Percentiles rank a stretch among this genome's conserved stretches.
Conservation (phyloP, 75 land plant genomes). For the Picea glauca region DNA sequence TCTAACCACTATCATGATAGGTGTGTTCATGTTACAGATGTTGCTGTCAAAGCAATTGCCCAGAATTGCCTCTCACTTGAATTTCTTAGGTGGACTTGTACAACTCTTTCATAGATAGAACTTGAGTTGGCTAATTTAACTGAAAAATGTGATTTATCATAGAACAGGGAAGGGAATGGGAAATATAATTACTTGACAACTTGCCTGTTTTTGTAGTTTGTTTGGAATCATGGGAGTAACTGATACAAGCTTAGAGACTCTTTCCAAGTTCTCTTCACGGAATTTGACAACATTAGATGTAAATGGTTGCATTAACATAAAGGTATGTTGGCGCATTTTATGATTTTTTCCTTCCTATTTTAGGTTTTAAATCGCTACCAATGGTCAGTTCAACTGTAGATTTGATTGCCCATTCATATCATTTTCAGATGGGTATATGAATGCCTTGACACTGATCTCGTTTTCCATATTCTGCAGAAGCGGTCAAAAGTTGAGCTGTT, state of each 20-base stretch:
- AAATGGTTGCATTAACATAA: conserved; percentile 86
- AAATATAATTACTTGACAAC: background rate
- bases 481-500: conserved; percentile 66
- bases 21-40: conserved; percentile 83
- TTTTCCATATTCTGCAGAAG: conserved; percentile 38
- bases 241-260: conserved; percentile 67
- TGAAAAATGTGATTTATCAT: background rate
- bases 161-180: background rate
- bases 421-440: background rate
- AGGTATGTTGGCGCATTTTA: conserved; percentile 41
- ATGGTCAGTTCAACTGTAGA: background rate
- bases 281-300: conserved; percentile 84
- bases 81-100: conserved; percentile 59
- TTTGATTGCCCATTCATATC: background rate
- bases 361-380: background rate
- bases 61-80: conserved; percentile 60
- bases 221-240: conserved; percentile 93
- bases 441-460: background rate
- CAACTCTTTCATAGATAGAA: background rate
- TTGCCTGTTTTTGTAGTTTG: conserved; percentile 48
- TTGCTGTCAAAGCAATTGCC: conserved; percentile 75
- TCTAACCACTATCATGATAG: conserved; percentile 24
- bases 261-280: conserved; percentile 59
- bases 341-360: background rate
- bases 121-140: background rate